Evolutionary conservation across 2,329 filamentous ascomycete genomes (phyloP), one percentile per base, ranked within the genome.

Genomic region (Beauveria scarabaeidicola): DNA sequence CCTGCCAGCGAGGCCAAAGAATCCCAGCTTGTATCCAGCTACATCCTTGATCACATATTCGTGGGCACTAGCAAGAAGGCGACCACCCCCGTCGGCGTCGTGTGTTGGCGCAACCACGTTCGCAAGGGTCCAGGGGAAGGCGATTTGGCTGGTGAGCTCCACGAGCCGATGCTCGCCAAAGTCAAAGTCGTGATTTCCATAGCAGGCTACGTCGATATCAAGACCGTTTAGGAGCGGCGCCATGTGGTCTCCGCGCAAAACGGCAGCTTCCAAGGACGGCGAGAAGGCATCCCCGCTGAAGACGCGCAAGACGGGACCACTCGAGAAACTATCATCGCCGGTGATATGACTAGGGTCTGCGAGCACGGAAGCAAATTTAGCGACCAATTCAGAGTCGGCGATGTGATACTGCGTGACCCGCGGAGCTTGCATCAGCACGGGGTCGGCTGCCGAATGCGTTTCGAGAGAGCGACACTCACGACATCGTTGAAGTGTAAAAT

Each of bases 201-300:
- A 62, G 47, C 58, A 61, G 10, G 53, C 61, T 3, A 62, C 19
- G 23, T 64, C 61, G n/a, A 63, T 57, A 3, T 19, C 11, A 15
- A 63, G 29, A 13, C 44, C 46, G 17, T 58, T 47, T 3, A 63
- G 44, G 0, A 63, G 41, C 9, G 54, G 58, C 13, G 57, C 27
- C 61, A 63, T 63, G 59, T 63, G 62, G 17, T 55, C 58, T 3
- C 62, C 62, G 5, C 55, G 48, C 23, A 63, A 56, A 19, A 63
- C 59, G 3, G 62, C 56, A 0, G 62, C 62, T 55, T 63, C 62
- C 9, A 63, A 27, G 1, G 61, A 63, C 3, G 62, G 62, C 10
- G 62, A 63, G 19, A 63, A 62, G 3, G 59, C 58, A 55, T 62
- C 62, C 5, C 62, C 62, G 48, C 62, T 63, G 46, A 63, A 63